Conservation (phyloP, 768 basidiomycete species). For the Serpula lacrymans region DNA sequence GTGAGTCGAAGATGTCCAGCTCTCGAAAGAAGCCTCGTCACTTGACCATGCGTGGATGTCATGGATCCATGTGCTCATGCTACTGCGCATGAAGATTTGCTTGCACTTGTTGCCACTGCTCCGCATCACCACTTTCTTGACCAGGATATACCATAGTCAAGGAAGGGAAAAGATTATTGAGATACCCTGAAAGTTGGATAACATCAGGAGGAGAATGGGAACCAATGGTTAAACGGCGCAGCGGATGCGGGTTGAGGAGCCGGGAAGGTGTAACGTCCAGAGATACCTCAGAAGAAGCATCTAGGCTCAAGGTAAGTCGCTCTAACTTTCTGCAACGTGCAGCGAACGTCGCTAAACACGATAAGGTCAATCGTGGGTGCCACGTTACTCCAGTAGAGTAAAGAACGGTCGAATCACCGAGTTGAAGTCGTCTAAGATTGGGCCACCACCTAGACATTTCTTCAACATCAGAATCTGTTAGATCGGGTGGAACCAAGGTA, state of each 20-base stretch:
- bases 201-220: slow-evolving; percentile 28
- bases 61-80: too few species aligned
- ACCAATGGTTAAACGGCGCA: slow-evolving; percentile 34
- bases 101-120: slow-evolving; percentile 23
- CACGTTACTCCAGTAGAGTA: slow-evolving; percentile 18
- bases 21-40: too few species aligned
- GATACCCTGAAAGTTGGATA: slow-evolving; percentile 21
- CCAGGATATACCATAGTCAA: slow-evolving; percentile 34
- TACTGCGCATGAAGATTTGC: too few species aligned
- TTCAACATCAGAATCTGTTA: slow-evolving; percentile 37
- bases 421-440: slow-evolving; percentile 36
- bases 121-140: slow-evolving; percentile 25
- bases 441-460: slow-evolving; percentile 45
- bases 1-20: too few species aligned
- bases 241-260: slow-evolving; percentile 10
- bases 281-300: slow-evolving; percentile 2
- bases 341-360: slow-evolving; percentile 14
- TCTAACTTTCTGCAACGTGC: slow-evolving; percentile 14
- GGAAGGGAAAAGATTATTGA: slow-evolving; percentile 38
- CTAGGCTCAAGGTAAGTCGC: slow-evolving; percentile 17
- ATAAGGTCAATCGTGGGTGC: slow-evolving; percentile 15
- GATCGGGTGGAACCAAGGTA: slow-evolving; percentile 34
- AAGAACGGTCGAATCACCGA: slow-evolving; percentile 30
- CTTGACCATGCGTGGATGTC: too few species aligned
- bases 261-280: neutral